Evolutionary conservation across 176 grass and related monocot species (phyloP), one percentile per base, ranked within the genome.

Genomic region (Avena insularis): DNA sequence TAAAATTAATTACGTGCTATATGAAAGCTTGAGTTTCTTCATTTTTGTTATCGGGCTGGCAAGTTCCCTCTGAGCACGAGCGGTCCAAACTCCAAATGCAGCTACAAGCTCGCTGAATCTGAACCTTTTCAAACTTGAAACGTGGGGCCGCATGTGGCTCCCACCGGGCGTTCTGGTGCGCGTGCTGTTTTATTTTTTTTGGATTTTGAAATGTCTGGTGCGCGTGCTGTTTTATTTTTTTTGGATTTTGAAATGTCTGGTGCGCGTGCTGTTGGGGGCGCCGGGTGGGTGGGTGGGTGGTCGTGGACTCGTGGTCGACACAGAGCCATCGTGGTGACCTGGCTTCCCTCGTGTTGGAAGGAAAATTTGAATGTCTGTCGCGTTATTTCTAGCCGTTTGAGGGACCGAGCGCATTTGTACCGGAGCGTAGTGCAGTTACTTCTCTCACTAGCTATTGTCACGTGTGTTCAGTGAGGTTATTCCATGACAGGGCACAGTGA

Each of bases 351-450:
- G 59, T 17, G 60, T 86, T 90, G 25, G 40, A 90, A 31, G 29
- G 29, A 31, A 31, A 90, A 60, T 90, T 77, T 58, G 70, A 90
- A 89, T 2, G 40, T 4, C 17, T 12, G 12, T 27, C 0, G 0
- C 33, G 0, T 49, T 76, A 5, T 4, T 83, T 78, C 57, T 89
- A 81, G 69, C 68, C 82, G 77, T 89, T 89, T 68, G 83, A 75
- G 48, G 40, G 48, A 47, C 36, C 29, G 12, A 8, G 4, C 12
- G 9, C 12, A 9, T 43, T 51, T 4, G 56, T 12, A 55, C 33
- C 2, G 23, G 68, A 71, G 67, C 36, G 9, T 12, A 11, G 7
- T 25, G n/a, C 9, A 23, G n/a, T 62, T 62, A 62, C 59, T 60
- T 60, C 7, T 3, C 9, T 38, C 38, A 38, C 29, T 31, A 31